Conservation (phyloP, 495 filamentous ascomycete genomes). For the Lasiosphaeris hirsuta region DNA sequence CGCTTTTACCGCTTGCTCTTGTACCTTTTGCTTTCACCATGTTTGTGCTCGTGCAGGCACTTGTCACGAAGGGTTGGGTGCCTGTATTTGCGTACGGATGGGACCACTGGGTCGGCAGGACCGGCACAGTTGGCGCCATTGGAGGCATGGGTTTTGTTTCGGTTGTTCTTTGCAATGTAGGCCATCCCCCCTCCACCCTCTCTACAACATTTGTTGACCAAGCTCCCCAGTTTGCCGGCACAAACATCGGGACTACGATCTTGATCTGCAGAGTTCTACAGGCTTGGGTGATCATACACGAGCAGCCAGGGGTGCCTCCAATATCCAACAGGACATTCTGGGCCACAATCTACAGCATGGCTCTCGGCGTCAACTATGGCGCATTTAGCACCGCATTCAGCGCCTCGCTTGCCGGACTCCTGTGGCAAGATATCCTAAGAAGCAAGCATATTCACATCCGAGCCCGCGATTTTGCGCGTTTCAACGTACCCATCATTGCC, state of each 20-base stretch:
- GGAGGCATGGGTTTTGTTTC: slow-evolving; percentile 67
- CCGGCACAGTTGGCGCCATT: slow-evolving; percentile 59
- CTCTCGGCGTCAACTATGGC: slow-evolving; percentile 64
- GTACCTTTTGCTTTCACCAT: slow-evolving; percentile 64
- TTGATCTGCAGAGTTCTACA: slow-evolving; percentile 64
- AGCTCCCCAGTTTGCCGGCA: slow-evolving; percentile 58
- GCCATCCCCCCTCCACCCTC: slow-evolving; percentile 21
- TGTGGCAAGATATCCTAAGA: slow-evolving; percentile 63
- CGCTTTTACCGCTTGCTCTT: slow-evolving; percentile 58
- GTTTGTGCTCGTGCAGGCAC: slow-evolving; percentile 65
- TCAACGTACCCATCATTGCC: slow-evolving; percentile 66
- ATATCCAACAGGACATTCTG: slow-evolving; percentile 60
- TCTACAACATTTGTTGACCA: neutral
- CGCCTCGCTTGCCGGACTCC: slow-evolving; percentile 60
- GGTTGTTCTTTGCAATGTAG: slow-evolving; percentile 64
- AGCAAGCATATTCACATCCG: slow-evolving; percentile 60
- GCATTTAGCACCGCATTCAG: slow-evolving; percentile 66
- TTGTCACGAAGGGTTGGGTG: slow-evolving; percentile 67
- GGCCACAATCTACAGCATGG: slow-evolving; percentile 66
- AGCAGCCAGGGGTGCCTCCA: slow-evolving; percentile 27
- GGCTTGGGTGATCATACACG: slow-evolving; percentile 56
- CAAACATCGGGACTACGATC: slow-evolving; percentile 69
- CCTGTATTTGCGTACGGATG: slow-evolving; percentile 63
- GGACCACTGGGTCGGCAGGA: slow-evolving; percentile 64
- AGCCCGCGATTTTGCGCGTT: slow-evolving; percentile 56